Evolutionary conservation across 352 stramenopile species (phyloP).

Genomic region (Phytophthora agathidicida): DNA sequence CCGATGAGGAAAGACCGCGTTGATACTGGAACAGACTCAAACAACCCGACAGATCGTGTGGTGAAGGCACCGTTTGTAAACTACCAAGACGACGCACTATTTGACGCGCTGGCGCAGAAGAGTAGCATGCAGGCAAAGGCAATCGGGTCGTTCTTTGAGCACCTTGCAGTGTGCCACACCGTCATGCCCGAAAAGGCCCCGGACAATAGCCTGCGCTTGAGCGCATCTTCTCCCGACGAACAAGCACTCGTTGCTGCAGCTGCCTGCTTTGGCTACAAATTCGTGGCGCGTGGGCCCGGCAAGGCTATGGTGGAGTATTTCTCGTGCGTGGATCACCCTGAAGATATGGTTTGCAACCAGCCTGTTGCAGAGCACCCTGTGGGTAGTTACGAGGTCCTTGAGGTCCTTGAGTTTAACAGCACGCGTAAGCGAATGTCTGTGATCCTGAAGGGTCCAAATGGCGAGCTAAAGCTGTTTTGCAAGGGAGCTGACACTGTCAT

Average conservation of each 20-base stretch:
- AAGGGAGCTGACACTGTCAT: slow-evolving; percentile 92
- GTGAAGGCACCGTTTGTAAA: slow-evolving; percentile 86
- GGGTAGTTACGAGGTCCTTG: slow-evolving; percentile 85
- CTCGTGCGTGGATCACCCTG: slow-evolving; percentile 52
- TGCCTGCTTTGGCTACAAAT: slow-evolving; percentile 85
- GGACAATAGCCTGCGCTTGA: slow-evolving; percentile 85
- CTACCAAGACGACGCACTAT: slow-evolving; percentile 85
- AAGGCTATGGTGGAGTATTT: slow-evolving; percentile 82
- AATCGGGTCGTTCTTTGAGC: slow-evolving; percentile 85
- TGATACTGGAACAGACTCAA: slow-evolving; percentile 23
- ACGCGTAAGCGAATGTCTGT: slow-evolving; percentile 97
- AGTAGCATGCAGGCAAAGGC: slow-evolving; percentile 45
- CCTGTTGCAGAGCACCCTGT: slow-evolving; percentile 38
- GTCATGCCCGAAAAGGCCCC: slow-evolving; percentile 97
- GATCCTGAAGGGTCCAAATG: slow-evolving; percentile 67
- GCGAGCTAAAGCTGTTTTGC: slow-evolving; percentile 77
- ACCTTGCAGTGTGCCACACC: slow-evolving; percentile 94
- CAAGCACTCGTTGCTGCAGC: slow-evolving; percentile 88
- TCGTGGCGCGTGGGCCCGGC: slow-evolving; percentile 68
- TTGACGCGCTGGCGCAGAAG: slow-evolving; percentile 57
- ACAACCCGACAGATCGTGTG: slow-evolving; percentile 53
- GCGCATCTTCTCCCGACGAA: slow-evolving; percentile 92
- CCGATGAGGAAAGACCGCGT: slow-evolving; percentile 44
- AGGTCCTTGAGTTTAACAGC: slow-evolving; percentile 95
- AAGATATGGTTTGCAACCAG: slow-evolving; percentile 35